Conservation (phyloP, 352 stramenopile genomes). For the Pelagophyceae sp. region DNA sequence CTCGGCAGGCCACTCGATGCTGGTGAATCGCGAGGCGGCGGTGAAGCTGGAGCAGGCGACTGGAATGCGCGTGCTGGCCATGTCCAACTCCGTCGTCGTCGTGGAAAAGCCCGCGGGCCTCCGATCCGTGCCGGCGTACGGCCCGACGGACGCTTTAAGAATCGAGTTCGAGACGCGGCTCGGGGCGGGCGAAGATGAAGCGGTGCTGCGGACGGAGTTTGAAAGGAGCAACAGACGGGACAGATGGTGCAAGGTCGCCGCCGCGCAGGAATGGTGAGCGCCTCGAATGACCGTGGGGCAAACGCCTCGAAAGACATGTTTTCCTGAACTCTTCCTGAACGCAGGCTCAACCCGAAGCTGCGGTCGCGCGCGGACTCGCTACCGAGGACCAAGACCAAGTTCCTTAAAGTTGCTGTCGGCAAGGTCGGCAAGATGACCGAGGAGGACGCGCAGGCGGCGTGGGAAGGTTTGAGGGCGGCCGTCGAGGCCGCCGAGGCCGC, state of each 20-base stretch:
- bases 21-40: background rate
- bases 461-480: background rate
- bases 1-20: too few relatives aligned
- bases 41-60: background rate
- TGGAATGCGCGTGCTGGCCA: background rate
- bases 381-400: background rate
- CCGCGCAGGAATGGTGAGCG: background rate
- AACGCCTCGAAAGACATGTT: too few relatives aligned
- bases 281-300: too few relatives aligned
- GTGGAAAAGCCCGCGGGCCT: slow-evolving; percentile 9
- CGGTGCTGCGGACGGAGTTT: background rate
- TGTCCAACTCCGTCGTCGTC: slow-evolving; percentile 13
- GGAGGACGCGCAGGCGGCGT: background rate
- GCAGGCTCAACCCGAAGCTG: background rate
- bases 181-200: background rate
- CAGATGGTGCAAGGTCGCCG: background rate
- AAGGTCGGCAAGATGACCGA: background rate
- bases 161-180: background rate
- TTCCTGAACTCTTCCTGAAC: too few relatives aligned
- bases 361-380: background rate
- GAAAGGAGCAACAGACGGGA: background rate
- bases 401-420: background rate
- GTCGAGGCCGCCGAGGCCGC: background rate
- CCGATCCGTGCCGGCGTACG: slow-evolving; percentile 3
- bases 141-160: background rate